These are phyloP conservation scores for Lasiosphaeria ovina DNA, from an alignment of 495 filamentous ascomycete genomes.

Conservation along the genomic window DNA sequence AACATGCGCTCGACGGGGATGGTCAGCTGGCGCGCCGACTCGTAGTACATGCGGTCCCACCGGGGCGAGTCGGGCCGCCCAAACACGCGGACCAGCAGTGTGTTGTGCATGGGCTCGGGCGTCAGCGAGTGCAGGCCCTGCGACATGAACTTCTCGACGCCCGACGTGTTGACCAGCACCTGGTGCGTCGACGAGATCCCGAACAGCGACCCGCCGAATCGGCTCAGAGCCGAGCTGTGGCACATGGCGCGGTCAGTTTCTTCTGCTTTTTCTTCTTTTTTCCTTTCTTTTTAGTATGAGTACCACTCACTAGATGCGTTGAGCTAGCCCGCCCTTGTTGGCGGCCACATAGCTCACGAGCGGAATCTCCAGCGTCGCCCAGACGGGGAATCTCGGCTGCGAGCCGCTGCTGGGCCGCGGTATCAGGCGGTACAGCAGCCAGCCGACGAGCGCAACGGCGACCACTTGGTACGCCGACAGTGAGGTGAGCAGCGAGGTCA, in stretches of 20 bases:
- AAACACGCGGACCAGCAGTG: conserved; percentile 10
- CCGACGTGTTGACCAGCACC: conserved; percentile 6
- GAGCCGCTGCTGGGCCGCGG: background rate
- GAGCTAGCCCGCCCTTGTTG: background rate
- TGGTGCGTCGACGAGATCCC: conserved; percentile 10
- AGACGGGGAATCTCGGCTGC: background rate
- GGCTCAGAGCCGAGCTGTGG: background rate
- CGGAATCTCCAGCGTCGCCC: background rate
- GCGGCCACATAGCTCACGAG: background rate
- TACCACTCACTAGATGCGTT: background rate
- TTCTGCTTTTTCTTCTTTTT: background rate
- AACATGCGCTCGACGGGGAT: conserved; percentile 9
- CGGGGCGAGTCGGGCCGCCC: conserved; percentile 4
- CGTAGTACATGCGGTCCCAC: background rate
- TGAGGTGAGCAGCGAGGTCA: background rate
- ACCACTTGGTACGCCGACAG: background rate
- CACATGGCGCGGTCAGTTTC: background rate
- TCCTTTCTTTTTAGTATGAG: background rate
- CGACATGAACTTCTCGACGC: conserved; percentile 8
- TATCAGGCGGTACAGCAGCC: background rate
- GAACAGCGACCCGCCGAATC: conserved; percentile 10
- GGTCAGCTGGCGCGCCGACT: background rate
- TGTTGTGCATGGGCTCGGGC: conserved; percentile 4
- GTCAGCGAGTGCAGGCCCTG: conserved; percentile 1
- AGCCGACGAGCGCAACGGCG: background rate